Conservation (phyloP, 805 yeast genomes). For the Saccharomycopsis babjevae region DNA sequence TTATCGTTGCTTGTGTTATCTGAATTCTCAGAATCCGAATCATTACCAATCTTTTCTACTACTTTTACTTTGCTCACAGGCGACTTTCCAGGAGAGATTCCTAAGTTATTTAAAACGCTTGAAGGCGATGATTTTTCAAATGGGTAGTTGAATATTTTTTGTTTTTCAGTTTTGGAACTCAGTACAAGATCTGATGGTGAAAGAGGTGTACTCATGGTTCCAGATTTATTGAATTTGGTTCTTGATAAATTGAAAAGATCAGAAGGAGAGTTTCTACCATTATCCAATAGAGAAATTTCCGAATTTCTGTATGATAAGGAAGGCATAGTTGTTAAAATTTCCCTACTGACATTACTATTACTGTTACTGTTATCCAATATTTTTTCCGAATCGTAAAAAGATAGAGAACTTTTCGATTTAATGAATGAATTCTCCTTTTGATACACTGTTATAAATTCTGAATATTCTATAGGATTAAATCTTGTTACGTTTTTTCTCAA, state of each 20-base stretch:
- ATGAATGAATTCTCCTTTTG: conserved; percentile 11
- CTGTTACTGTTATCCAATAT: background rate
- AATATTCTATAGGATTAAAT: conserved; percentile 9
- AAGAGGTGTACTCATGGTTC: background rate
- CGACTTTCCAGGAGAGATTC: background rate
- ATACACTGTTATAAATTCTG: conserved; percentile 10
- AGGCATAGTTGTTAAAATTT: background rate
- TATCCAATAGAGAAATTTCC: background rate
- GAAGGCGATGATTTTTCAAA: background rate
- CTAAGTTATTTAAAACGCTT: background rate
- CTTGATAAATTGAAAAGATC: background rate
- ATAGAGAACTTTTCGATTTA: background rate
- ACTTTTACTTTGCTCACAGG: background rate
- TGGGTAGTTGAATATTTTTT: background rate
- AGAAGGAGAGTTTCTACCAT: background rate
- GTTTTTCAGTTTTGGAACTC: background rate
- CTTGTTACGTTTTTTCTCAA: conserved; percentile 4
- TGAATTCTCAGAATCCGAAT: background rate
- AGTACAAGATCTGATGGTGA: background rate
- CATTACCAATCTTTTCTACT: background rate
- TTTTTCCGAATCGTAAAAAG: background rate
- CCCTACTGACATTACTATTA: background rate
- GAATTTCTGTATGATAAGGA: background rate
- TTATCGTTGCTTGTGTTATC: background rate
- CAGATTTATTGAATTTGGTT: background rate